Conservation (phyloP, 305 asterid genomes). For the Ruellia speciosa region DNA sequence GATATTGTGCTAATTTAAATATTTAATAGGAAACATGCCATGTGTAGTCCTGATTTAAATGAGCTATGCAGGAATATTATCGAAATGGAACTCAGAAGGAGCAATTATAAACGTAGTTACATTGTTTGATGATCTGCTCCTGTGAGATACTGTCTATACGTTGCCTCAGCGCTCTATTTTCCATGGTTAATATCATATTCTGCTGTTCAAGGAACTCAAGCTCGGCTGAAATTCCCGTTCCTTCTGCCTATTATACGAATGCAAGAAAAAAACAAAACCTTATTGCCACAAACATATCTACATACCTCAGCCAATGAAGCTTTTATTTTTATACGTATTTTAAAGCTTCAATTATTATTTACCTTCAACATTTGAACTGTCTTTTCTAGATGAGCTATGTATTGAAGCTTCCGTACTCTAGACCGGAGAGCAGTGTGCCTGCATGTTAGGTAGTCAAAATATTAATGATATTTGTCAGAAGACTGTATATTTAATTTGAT, state of each 20-base stretch:
- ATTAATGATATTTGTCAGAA: not conserved
- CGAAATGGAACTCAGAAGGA: not conserved
- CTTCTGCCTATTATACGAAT: not conserved
- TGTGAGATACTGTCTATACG: constrained; percentile 3
- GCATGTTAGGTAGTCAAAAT: constrained; percentile 11
- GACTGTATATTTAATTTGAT: not conserved
- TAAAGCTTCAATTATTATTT: not conserved
- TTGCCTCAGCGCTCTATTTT: constrained; percentile 9
- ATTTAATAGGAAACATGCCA: too few relatives aligned
- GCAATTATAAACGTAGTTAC: not conserved
- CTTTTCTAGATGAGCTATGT: constrained; percentile 83
- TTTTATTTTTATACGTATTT: not conserved
- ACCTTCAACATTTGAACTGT: constrained; percentile 64
- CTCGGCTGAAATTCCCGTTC: not conserved
- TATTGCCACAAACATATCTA: not conserved
- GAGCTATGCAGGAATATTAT: not conserved
- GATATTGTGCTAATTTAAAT: too few relatives aligned
- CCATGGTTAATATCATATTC: constrained; percentile 8
- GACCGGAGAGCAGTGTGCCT: constrained; percentile 85
- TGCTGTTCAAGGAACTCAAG: constrained; percentile 1
- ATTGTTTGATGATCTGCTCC: constrained; percentile 10
- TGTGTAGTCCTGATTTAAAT: too few relatives aligned
- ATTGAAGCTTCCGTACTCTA: constrained; percentile 85
- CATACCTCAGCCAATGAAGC: not conserved
- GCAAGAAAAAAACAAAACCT: not conserved